Conservation (phyloP, 2,329 filamentous ascomycete species). For the Monilinia fructicola region DNA sequence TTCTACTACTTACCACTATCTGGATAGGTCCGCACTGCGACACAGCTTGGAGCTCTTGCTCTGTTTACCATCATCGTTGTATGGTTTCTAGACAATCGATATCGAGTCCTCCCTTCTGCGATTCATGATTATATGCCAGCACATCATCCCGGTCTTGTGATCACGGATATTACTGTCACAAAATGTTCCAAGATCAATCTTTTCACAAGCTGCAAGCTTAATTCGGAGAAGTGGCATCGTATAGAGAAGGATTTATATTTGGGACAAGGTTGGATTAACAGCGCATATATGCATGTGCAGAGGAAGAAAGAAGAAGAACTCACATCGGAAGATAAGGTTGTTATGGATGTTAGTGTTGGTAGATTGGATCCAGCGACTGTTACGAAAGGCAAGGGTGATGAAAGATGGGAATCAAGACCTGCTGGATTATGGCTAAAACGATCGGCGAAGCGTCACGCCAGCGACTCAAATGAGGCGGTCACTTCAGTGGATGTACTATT, state of each 20-base stretch:
- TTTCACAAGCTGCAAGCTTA: constrained; percentile 60
- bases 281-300: constrained; percentile 67
- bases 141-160: constrained; percentile 66
- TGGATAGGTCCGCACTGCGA: constrained; percentile 47
- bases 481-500: constrained; percentile 71
- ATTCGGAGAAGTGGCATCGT: constrained; percentile 59
- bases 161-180: constrained; percentile 67
- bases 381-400: constrained; percentile 52
- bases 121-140: constrained; percentile 68
- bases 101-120: constrained; percentile 65
- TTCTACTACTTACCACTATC: constrained; percentile 20
- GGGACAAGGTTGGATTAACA: constrained; percentile 60
- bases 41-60: constrained; percentile 38
- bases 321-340: constrained; percentile 57
- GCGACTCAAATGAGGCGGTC: constrained; percentile 48
- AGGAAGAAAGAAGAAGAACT: constrained; percentile 70
- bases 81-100: constrained; percentile 66
- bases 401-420: constrained; percentile 64
- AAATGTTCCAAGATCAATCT: constrained; percentile 62
- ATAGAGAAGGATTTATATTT: constrained; percentile 73
- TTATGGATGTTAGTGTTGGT: constrained; percentile 64
- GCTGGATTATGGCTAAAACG: constrained; percentile 68
- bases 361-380: constrained; percentile 57
- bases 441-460: constrained; percentile 50
- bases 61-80: constrained; percentile 56